A percentile compares a stretch with the other conserved stretches of the same genome.
Conservation (phyloP, 1,284 basidiomycete species). For the Sanghuangporus weigelae region DNA sequence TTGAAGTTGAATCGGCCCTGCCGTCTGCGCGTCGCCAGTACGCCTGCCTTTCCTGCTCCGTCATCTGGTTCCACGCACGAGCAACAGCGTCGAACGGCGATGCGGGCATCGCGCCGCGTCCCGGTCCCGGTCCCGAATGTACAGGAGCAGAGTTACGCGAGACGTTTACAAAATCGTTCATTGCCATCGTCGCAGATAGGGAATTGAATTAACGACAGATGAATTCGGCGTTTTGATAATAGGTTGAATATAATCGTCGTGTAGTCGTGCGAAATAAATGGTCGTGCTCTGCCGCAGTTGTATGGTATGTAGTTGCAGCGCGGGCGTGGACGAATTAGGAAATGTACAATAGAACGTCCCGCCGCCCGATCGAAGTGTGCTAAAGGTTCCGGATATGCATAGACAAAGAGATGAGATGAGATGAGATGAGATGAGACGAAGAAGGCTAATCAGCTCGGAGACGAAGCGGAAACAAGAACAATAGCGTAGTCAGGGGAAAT, state of each 20-base stretch:
- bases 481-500: slow-evolving; percentile 2
- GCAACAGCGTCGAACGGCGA: slow-evolving; percentile 17
- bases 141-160: background rate
- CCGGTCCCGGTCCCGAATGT: background rate
- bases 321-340: background rate
- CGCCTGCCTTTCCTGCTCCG: slow-evolving; percentile 13
- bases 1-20: background rate
- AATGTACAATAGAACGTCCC: slow-evolving; percentile 9
- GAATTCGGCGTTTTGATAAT: background rate
- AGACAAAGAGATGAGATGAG: background rate
- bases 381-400: background rate
- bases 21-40: slow-evolving; percentile 10
- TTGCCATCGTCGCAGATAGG: background rate
- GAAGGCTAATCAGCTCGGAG: slow-evolving; percentile 7
- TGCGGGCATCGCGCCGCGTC: background rate
- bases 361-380: background rate
- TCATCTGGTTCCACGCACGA: slow-evolving; percentile 9
- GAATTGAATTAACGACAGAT: background rate
- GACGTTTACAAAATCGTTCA: background rate
- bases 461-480: background rate
- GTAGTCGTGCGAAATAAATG: background rate
- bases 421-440: background rate
- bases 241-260: background rate
- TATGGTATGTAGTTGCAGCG: too few relatives aligned
- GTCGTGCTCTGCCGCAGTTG: background rate